A percentile compares a stretch with the other conserved stretches of the same genome.
Evolutionary conservation across 176 grass and related monocot genomes (phyloP).

Genomic region (Oryza glaberrima): DNA sequence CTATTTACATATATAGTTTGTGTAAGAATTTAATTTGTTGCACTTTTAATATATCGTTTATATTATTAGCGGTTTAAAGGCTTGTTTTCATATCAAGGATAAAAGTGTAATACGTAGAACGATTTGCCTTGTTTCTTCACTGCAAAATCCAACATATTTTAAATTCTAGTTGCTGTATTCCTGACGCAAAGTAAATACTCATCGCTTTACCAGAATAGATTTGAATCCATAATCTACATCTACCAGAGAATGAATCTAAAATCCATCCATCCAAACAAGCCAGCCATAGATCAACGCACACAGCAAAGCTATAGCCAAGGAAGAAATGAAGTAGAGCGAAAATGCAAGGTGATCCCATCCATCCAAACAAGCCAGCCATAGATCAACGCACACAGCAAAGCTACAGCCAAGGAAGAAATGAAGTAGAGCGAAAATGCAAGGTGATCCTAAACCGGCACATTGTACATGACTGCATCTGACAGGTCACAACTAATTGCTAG

Average conservation of each 20-base stretch:
- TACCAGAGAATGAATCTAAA: not conserved
- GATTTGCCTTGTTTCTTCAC: too few species aligned
- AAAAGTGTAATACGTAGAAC: too few species aligned
- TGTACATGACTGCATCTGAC: conserved; percentile 7
- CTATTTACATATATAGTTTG: too few species aligned
- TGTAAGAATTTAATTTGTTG: too few species aligned
- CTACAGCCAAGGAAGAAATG: not conserved
- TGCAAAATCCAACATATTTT: too few species aligned
- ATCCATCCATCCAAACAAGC: not conserved
- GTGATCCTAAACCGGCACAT: conserved; percentile 21
- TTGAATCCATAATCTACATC: not conserved
- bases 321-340: not conserved
- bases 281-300: not conserved
- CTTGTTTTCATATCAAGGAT: too few species aligned
- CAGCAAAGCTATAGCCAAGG: not conserved
- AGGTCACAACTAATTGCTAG: conserved; percentile 8
- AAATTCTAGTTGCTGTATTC: too few species aligned
- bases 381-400: not conserved
- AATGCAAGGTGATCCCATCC: not conserved
- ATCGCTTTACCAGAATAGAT: not conserved
- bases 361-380: not conserved
- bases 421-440: not conserved
- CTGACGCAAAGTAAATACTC: too few species aligned
- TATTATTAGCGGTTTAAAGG: too few species aligned
- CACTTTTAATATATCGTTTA: too few species aligned